Base-by-base conservation (phyloP, 179 eudicot species). In the Monotropa hypopitys region DNA sequence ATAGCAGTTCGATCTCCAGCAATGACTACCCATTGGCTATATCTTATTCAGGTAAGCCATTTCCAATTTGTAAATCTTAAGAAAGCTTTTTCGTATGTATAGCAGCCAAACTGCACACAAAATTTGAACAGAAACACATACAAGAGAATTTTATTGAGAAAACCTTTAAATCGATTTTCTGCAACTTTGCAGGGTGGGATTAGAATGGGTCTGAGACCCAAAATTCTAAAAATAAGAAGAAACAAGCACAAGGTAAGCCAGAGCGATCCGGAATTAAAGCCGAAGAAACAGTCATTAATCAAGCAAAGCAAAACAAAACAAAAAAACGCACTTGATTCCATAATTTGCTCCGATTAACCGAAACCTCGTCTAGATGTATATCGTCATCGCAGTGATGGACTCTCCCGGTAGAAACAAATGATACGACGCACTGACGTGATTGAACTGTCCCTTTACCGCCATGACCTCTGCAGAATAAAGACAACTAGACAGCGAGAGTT, bases 201-300 rank as follows among this genome's bases (percentile, higher is more conserved):
- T 43, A 38, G 46, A 78, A 70, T 26, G 70, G 67, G 62, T 76
- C 76, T 43, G 47, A 77, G 49, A 76, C 80, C 65, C 76, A 50
- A 63, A 88, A 13, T 82, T 80, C 88, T 74, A 81, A 77, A 75
- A 83, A 73, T 79, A 70, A 77, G 65, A 79, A 35, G 49, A 70
- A 77, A 63, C 57, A 74, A 76, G 49, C 84, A 78, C 80, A 40
- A 32, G 50, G 80, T 5, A 72, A 67, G 82, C 78, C 74, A 81
- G 66, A 84, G 72, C 86, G 94, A 91, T 88, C 92, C 90, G 86
- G 47, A 83, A 83, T 76, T 63, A 81, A 45, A 76, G 85, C 87
- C 81, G 59, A 50, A 69, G 76, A 80, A 78, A 76, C 13, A 78
- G 43, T 30, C 76, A 71, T 77, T 50, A 28, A 69, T 54, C 53